A percentile compares a stretch with the other conserved stretches of the same genome.
Evolutionary conservation across 208 protist species (phyloP).

Genomic region (Herpetomonas tarakana): DNA sequence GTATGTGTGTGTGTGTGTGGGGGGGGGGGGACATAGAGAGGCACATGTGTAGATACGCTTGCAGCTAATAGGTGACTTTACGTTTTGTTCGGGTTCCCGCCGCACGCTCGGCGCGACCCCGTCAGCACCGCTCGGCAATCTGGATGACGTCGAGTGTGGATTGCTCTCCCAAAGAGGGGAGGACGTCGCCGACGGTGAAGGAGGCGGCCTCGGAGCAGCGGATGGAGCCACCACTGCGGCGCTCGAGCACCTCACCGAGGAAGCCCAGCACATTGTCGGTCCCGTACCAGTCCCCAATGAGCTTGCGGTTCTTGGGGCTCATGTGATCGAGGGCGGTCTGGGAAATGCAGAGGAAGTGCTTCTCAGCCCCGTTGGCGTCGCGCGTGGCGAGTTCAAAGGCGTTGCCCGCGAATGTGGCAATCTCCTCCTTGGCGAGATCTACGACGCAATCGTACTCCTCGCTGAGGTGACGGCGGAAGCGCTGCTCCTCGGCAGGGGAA

Average conservation of each 20-base stretch:
- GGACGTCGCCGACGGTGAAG: slow-evolving; percentile 44
- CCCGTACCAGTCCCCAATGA: slow-evolving; percentile 65
- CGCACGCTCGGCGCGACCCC: no score
- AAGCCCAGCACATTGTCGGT: slow-evolving; percentile 59
- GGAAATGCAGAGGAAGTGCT: slow-evolving; percentile 77
- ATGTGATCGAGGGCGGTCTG: slow-evolving; percentile 40
- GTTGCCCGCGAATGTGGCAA: slow-evolving; percentile 70
- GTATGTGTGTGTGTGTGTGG: no score
- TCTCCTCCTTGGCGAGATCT: slow-evolving; percentile 49
- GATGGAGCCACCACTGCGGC: slow-evolving; percentile 61
- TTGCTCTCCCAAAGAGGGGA: slow-evolving; percentile 35
- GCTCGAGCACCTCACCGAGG: slow-evolving; percentile 57
- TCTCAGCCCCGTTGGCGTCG: slow-evolving; percentile 31
- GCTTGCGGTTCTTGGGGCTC: slow-evolving; percentile 22
- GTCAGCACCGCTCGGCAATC: slow-evolving; percentile 17
- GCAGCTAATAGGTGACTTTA: no score
- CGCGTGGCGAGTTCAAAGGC: slow-evolving; percentile 50
- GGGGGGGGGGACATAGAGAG: no score
- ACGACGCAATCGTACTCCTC: slow-evolving; percentile 56
- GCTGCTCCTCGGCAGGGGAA: slow-evolving; percentile 38
- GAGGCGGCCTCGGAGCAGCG: slow-evolving; percentile 45
- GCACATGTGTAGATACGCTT: no score
- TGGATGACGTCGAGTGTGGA: slow-evolving; percentile 39
- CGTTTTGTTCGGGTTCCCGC: no score
- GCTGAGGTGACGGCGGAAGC: slow-evolving; percentile 64